Base-by-base conservation (phyloP, 176 grass and related monocot species). In the Coix lacrymajobi region DNA sequence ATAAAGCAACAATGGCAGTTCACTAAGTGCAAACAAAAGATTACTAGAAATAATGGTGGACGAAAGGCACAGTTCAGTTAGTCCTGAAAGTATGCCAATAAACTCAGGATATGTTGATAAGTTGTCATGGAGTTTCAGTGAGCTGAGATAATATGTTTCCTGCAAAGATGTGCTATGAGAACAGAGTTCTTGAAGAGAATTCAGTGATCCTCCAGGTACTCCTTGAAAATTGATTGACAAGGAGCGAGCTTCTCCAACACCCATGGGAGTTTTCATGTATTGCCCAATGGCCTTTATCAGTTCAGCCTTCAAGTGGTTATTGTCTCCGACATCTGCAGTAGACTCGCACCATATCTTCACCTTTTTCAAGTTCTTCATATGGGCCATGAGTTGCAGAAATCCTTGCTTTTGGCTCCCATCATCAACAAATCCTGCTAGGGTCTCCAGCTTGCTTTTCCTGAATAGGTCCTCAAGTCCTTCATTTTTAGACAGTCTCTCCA, bases 61-160 rank as follows among this genome's bases (percentile, higher is more conserved):
- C 1, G 28, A 62, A 45, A 85, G 66, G 75, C 65, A 48, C 29
- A 85, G 9, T 9, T 69, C 30, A 31, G 10, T 20, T 12, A 85
- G 83, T 13, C 40, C 51, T 12, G 19, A 40, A 33, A 77, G 19
- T 5, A 46, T 28, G 75, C 65, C 22, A 37, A 78, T 3, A 4
- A 84, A 76, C 0, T 32, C 49, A 10, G 11, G 46, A 8, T 38
- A 56, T 37, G 26, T 25, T 3, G 26, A n/a, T 62, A 58, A 11
- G 51, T 78, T 24, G 3, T 66, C 38, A 0, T 78, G 25, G 28
- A 85, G 75, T 44, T 78, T 85, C 28, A 85, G 37, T 11, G 83
- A 78, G 75, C 22, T 85, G 14, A 85, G 83, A 22, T 85, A 58
- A 41, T 56, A 74, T 34, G 28, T 52, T 74, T 33, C 46, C 3